Evolutionary conservation across 768 basidiomycete species (phyloP).

Genomic region (Tricholoma saponaceum): DNA sequence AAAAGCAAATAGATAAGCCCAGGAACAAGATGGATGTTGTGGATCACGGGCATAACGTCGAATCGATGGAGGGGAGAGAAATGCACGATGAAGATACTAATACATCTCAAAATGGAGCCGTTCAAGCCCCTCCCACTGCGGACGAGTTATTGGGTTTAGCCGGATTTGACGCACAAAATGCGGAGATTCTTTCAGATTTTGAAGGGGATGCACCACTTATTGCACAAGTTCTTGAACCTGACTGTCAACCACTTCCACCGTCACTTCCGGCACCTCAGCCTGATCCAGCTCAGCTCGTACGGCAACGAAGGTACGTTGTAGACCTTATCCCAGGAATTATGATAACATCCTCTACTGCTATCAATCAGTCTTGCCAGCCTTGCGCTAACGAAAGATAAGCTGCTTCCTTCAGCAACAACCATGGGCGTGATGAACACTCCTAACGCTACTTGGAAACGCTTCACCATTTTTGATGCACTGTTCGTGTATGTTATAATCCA

Average conservation of each 20-base stretch:
- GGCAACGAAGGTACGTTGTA: constrained; percentile 23
- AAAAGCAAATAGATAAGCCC: constrained; percentile 3
- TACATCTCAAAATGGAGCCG: background rate
- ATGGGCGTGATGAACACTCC: constrained; percentile 11
- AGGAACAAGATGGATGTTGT: background rate
- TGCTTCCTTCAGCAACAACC: constrained; percentile 38
- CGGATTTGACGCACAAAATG: constrained; percentile 35
- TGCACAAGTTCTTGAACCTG: background rate
- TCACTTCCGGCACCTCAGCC: background rate
- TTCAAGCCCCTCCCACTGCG: constrained; percentile 27
- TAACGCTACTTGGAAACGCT: constrained; percentile 36
- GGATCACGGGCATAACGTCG: constrained; percentile 1
- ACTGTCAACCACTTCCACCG: background rate
- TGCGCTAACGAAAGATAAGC: constrained; percentile 37
- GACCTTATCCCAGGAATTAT: background rate
- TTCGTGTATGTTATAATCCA: constrained; percentile 28
- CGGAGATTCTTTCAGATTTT: constrained; percentile 49
- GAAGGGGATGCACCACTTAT: constrained; percentile 33
- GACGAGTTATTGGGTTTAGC: constrained; percentile 48
- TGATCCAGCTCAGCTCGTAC: constrained; percentile 6
- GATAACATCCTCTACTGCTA: background rate
- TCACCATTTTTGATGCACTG: constrained; percentile 71
- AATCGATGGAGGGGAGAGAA: constrained; percentile 10
- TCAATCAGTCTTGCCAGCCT: constrained; percentile 25
- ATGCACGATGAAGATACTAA: constrained; percentile 5